Conservation (phyloP, 495 filamentous ascomycete species). For the Glonium stellatum region DNA sequence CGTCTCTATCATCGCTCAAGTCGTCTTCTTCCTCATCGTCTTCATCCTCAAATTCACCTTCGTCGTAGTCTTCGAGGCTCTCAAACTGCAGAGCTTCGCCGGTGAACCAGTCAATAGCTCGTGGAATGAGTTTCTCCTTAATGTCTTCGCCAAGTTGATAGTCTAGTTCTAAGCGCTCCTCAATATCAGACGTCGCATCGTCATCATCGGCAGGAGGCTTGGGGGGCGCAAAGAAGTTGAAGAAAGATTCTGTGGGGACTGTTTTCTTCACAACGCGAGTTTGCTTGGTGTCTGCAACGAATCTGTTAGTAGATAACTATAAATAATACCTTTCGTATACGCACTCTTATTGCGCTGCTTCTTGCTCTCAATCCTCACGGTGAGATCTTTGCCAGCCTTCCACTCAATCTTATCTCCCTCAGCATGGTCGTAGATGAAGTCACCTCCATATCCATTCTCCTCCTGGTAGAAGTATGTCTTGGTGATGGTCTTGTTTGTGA, state of each 20-base stretch:
- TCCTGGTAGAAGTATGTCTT: constrained; percentile 99
- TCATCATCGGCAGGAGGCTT: constrained; percentile 72
- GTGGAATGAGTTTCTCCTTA: constrained; percentile 99
- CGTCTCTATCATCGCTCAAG: constrained; percentile 73
- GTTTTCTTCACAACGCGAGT: constrained; percentile 98
- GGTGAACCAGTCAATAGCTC: constrained; percentile 99
- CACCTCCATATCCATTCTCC: constrained; percentile 94
- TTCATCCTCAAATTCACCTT: constrained; percentile 76
- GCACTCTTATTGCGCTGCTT: constrained; percentile 99
- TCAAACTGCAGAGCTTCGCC: constrained; percentile 97
- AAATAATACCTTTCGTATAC: neutral
- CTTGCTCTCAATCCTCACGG: constrained; percentile 91
- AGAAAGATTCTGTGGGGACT: constrained; percentile 97
- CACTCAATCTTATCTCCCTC: constrained; percentile 97
- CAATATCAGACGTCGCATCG: constrained; percentile 80
- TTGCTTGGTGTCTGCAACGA: constrained; percentile 80
- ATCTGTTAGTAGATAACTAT: constrained; percentile 8
- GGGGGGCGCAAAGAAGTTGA: constrained; percentile 99
- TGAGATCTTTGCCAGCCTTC: constrained; percentile 89
- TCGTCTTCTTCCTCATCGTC: constrained; percentile 94
- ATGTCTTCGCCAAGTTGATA: constrained; percentile 99
- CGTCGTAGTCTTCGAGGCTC: constrained; percentile 79
- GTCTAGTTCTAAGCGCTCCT: constrained; percentile 96
- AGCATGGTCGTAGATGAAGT: constrained; percentile 99
- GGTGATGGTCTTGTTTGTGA: constrained; percentile 91